Evolutionary conservation across 2,329 filamentous ascomycete species (phyloP).

Genomic region (Cladobotryum protrusum): DNA sequence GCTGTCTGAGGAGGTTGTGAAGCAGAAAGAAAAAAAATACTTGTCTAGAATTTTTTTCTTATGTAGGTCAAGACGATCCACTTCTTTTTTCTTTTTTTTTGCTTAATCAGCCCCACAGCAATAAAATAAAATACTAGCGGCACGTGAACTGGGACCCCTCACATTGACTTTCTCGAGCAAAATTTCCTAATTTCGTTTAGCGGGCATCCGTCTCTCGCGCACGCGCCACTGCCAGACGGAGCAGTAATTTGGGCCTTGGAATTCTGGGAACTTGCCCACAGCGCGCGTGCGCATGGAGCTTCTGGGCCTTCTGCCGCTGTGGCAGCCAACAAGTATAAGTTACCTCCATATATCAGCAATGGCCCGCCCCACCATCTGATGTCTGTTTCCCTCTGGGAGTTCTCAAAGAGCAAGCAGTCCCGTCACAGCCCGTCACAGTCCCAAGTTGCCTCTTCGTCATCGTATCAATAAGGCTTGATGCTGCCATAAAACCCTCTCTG

Average conservation of each 20-base stretch:
- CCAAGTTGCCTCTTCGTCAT: too few species aligned
- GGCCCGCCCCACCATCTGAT: neutral
- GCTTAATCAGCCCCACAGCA: neutral
- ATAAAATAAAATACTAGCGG: slow-evolving; percentile 8
- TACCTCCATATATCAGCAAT: neutral
- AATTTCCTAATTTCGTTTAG: too few species aligned
- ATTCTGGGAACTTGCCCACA: too few species aligned
- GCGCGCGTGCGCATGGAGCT: too few species aligned
- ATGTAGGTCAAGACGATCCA: slow-evolving; percentile 6
- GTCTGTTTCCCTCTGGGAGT: too few species aligned
- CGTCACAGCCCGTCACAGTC: too few species aligned
- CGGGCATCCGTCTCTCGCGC: neutral
- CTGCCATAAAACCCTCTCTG: too few species aligned
- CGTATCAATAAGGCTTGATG: too few species aligned
- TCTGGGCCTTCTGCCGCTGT: too few species aligned
- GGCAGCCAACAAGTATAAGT: too few species aligned
- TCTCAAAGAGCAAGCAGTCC: too few species aligned
- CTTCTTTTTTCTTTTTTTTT: slow-evolving; percentile 8
- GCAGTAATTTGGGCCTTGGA: too few species aligned
- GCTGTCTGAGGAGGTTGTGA: neutral
- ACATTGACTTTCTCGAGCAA: neutral
- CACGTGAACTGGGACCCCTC: slow-evolving; percentile 8
- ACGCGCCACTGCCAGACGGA: neutral
- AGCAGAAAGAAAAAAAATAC: neutral
- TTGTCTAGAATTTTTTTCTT: neutral